phyloP scores from a whole-genome alignment of 306 rosid species.

The Corylus americana region DNA sequence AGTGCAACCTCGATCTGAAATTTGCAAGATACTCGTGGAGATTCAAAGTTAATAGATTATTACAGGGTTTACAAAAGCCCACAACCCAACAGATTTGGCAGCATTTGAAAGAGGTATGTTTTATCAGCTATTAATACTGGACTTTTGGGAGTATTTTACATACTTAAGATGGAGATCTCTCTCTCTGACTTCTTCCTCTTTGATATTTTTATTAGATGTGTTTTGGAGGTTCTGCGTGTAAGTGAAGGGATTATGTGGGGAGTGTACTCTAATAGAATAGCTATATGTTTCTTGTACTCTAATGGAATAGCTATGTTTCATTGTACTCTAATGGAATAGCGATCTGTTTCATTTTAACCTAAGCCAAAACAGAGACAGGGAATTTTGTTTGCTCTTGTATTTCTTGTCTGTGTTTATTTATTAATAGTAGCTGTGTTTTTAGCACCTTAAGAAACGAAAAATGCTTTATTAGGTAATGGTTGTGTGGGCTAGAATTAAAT shows the following conservation, averaged over 20 bases:
- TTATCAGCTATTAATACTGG: conserved; percentile 14
- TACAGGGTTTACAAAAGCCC: conserved; percentile 58
- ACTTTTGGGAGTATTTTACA: not conserved
- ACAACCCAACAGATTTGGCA: conserved; percentile 59
- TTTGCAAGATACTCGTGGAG: conserved; percentile 70
- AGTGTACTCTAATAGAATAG: not conserved
- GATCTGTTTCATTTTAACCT: not conserved
- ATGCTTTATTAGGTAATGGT: conserved; percentile 5
- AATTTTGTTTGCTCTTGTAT: conserved; percentile 12
- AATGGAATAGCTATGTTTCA: too few species aligned
- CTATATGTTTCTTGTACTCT: too few species aligned
- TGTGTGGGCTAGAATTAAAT: too few species aligned
- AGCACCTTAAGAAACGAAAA: conserved; percentile 5
- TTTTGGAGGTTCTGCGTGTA: conserved; percentile 12
- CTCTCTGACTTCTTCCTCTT: not conserved
- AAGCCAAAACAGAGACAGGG: not conserved
- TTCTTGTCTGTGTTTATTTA: not conserved
- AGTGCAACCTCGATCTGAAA: conserved; percentile 52
- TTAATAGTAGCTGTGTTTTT: not conserved
- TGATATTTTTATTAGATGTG: not conserved
- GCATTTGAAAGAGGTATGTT: conserved; percentile 68
- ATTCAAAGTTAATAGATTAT: conserved; percentile 45
- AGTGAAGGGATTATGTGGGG: conserved; percentile 22
- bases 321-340: too few species aligned
- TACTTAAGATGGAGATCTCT: not conserved